Conservation (phyloP, 192 early-diverging fungal species). For the Phycomyces nitens region DNA sequence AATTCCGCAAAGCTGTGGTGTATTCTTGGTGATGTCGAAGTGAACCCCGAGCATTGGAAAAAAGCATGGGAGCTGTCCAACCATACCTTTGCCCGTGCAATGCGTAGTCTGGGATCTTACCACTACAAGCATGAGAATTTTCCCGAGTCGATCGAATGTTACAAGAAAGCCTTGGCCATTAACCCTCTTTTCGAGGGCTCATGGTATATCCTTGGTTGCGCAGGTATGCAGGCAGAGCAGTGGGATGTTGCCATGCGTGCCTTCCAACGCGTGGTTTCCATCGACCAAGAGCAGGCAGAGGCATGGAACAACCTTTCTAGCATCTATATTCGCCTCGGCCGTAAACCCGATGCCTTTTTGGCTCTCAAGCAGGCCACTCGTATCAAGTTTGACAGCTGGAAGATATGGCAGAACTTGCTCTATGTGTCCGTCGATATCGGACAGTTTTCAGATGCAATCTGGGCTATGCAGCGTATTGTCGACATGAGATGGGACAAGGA, state of each 20-base stretch:
- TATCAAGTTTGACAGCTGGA: slow-evolving; percentile 76
- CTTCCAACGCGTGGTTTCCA: slow-evolving; percentile 67
- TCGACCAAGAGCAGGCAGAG: slow-evolving; percentile 85
- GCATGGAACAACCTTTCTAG: slow-evolving; percentile 96
- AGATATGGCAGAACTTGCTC: slow-evolving; percentile 94
- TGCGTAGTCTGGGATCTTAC: slow-evolving; percentile 88
- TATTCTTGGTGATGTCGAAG: slow-evolving; percentile 83
- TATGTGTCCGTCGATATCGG: slow-evolving; percentile 72
- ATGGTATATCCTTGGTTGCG: slow-evolving; percentile 96
- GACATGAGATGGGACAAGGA: slow-evolving; percentile 71
- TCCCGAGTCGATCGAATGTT: slow-evolving; percentile 64
- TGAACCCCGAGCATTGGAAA: slow-evolving; percentile 72
- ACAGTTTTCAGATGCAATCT: slow-evolving; percentile 79
- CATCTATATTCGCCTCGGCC: slow-evolving; percentile 67
- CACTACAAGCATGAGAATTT: slow-evolving; percentile 69
- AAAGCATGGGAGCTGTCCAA: slow-evolving; percentile 89
- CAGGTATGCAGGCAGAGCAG: slow-evolving; percentile 75
- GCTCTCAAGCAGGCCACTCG: slow-evolving; percentile 80
- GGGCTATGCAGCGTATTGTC: slow-evolving; percentile 77
- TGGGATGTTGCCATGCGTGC: slow-evolving; percentile 73
- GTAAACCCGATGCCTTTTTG: slow-evolving; percentile 75
- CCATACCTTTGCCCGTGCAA: slow-evolving; percentile 82
- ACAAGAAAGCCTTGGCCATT: slow-evolving; percentile 78
- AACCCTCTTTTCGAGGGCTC: slow-evolving; percentile 95
- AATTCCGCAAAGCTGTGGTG: slow-evolving; percentile 84